Percentiles rank a stretch among this genome's conserved stretches.
These are phyloP conservation scores for Porphyridium purpureum DNA, from an alignment of 23 red algal species.

Conservation along the genomic window DNA sequence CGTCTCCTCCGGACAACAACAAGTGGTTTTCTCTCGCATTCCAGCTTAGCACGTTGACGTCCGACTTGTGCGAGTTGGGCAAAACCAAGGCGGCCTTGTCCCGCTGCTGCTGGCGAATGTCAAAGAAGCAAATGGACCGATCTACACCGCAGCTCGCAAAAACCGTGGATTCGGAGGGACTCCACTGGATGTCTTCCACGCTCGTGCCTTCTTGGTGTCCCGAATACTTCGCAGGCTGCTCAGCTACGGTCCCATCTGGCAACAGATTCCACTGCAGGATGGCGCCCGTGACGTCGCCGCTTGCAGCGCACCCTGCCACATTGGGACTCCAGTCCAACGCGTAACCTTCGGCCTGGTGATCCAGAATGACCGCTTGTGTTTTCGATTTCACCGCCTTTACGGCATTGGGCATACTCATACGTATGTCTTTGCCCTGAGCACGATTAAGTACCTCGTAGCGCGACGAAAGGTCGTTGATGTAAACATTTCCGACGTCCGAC, in stretches of 20 bases:
- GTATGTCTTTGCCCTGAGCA: too few relatives aligned
- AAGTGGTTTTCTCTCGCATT: constrained; percentile 57
- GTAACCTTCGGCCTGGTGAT: constrained; percentile 51
- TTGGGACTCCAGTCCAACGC: constrained; percentile 61
- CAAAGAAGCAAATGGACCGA: constrained; percentile 63
- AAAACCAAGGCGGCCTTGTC: constrained; percentile 18
- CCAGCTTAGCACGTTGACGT: constrained; percentile 90
- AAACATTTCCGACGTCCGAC: constrained; percentile 25
- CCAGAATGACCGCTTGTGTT: background rate
- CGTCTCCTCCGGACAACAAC: constrained; percentile 64
- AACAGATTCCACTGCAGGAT: constrained; percentile 20
- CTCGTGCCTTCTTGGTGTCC: constrained; percentile 11
- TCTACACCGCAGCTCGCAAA: constrained; percentile 69
- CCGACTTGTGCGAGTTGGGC: constrained; percentile 33
- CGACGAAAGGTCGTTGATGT: constrained; percentile 24
- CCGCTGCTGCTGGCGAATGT: constrained; percentile 24
- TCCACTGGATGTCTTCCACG: constrained; percentile 86
- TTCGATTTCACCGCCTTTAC: constrained; percentile 19
- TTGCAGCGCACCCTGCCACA: constrained; percentile 16
- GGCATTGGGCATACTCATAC: constrained; percentile 14
- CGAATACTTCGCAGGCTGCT: constrained; percentile 6
- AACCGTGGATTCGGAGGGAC: constrained; percentile 53
- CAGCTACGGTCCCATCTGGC: background rate
- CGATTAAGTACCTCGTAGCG: constrained; percentile 20
- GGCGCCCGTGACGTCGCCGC: constrained; percentile 29